Conservation (phyloP, 345 rosid genomes). For the Pelargonium nanum region DNA sequence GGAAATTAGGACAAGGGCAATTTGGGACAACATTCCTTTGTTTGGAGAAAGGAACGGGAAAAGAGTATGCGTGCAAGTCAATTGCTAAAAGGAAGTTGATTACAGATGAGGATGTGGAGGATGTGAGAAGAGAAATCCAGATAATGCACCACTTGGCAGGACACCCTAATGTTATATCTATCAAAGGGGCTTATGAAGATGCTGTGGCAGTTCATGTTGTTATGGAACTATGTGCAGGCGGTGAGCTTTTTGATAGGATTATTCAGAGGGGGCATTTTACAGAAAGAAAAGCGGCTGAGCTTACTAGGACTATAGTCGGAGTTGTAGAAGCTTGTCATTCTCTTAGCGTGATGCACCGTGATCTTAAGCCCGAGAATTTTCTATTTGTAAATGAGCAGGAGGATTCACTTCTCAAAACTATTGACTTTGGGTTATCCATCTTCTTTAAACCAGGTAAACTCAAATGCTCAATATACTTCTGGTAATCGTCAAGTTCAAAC, state of each 20-base stretch:
- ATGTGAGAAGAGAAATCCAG: conserved; percentile 81
- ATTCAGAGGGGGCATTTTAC: conserved; percentile 81
- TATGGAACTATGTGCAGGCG: conserved; percentile 84
- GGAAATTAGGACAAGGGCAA: conserved; percentile 88
- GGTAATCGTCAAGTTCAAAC: no score
- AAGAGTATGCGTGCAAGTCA: conserved; percentile 74
- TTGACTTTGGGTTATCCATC: conserved; percentile 76
- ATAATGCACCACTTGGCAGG: conserved; percentile 92
- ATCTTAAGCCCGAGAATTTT: conserved; percentile 90
- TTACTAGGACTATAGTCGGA: conserved; percentile 69
- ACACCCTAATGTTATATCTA: conserved; percentile 66
- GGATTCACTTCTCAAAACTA: conserved; percentile 67
- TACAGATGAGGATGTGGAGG: conserved; percentile 73
- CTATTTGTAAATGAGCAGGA: conserved; percentile 57
- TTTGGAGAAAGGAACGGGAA: conserved; percentile 49
- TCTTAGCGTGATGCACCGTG: conserved; percentile 86
- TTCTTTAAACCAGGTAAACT: conserved; percentile 74
- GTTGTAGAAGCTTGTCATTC: conserved; percentile 88
- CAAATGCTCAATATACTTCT: background rate
- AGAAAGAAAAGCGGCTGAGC: conserved; percentile 80
- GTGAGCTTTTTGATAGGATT: conserved; percentile 85
- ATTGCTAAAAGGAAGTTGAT: conserved; percentile 81
- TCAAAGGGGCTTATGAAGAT: conserved; percentile 81
- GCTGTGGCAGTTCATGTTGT: conserved; percentile 74
- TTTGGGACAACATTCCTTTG: conserved; percentile 78